Evolutionary conservation across 805 yeast species (phyloP), one percentile per base, ranked within the genome.

Genomic region (Limtongozyma cylindracea): DNA sequence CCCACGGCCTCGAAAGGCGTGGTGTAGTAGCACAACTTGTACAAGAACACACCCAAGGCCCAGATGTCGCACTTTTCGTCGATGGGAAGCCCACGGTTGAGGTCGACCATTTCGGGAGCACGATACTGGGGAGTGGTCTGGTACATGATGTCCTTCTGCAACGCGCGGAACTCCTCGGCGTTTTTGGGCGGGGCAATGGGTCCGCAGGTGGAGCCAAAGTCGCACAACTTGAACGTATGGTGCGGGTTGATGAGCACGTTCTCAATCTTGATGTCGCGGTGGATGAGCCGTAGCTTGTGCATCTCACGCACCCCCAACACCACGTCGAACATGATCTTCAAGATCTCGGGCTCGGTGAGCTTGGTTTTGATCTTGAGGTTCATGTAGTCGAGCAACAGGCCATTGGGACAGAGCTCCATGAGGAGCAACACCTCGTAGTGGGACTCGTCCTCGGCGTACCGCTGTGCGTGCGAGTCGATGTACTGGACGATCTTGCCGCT

Each of bases 61-160:
- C 98, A 84, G 21, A 84, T 74, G 45, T 84, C 98, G 6, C 84
- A 58, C 43, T 78, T 78, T 35, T 82, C 91, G 43, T 84, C 88
- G 19, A 84, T 73, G 2, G 94, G 88, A 21, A 66, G 48, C 5
- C 80, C 74, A 21, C 78, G 53, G 39, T 71, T 70, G 13, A 82
- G 54, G 43, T 84, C 95, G 25, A 84, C 62, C 96, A 84, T 88
- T 39, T 84, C 98, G 0, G 98, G 98, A 0, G 91, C 56, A 29
- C 98, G 54, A 40, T 84, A 84, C 43, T 88, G 98, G 10, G 93
- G 92, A 4, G 98, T 84, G 0, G 98, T 84, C 38, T 84, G 91
- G 29, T 69, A 65, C 35, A 77, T 61, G 25, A 84, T 65, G 39
- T 84, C 94, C 35, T 76, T 77, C 25, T 76, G 72, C 16, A 82